phyloP scores from a whole-genome alignment of 345 rosid genomes.

The Psidium guajava region DNA sequence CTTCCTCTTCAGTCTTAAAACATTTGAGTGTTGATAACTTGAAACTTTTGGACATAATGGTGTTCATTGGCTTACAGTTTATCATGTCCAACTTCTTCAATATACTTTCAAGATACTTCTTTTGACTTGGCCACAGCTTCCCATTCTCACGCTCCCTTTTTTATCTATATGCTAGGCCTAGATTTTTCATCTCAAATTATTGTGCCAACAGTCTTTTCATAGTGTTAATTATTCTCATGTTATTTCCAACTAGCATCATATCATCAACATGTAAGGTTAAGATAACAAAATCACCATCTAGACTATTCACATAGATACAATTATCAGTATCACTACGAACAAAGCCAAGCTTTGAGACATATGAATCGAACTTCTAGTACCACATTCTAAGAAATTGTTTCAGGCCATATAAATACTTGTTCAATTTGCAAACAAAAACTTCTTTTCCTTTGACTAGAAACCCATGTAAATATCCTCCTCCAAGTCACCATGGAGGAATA shows the following conservation, averaged over 20 bases:
- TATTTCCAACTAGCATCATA: not conserved
- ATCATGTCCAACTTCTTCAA: not conserved
- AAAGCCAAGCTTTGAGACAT: no score
- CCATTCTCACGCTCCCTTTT: not conserved
- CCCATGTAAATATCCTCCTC: no score
- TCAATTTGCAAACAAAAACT: no score
- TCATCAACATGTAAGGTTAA: not conserved
- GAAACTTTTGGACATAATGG: not conserved
- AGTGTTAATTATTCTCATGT: not conserved
- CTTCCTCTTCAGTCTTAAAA: not conserved
- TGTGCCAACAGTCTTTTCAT: not conserved
- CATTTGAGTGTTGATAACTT: not conserved
- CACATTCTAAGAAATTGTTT: not conserved
- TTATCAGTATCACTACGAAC: not conserved
- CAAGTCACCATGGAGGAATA: no score
- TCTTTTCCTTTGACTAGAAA: no score
- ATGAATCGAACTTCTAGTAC: not conserved
- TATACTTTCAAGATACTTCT: not conserved
- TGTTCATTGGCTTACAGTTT: fast-evolving
- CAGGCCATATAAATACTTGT: no score
- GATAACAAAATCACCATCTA: not conserved
- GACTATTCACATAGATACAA: not conserved
- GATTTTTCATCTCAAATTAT: not conserved
- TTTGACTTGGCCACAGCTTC: not conserved
- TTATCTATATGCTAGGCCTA: not conserved